Base-by-base conservation (phyloP, 257 asterid genomes). In the Solanum microdontum region DNA sequence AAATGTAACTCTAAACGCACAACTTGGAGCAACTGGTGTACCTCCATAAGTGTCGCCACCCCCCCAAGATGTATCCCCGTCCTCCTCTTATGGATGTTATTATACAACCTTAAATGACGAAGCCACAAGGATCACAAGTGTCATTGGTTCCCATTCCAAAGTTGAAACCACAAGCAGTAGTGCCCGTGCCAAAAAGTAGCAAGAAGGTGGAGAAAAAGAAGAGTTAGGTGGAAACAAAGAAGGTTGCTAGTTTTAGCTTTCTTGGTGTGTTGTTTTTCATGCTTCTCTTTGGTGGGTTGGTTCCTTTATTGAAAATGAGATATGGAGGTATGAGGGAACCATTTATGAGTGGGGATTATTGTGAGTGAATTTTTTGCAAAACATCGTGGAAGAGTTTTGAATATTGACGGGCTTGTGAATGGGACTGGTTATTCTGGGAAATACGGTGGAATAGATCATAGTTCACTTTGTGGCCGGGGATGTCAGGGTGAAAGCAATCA, bases 31-130 rank as follows among this genome's bases (percentile, higher is more conserved):
- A 14, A 15, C 7, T 5, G 60, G 60, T 14, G 60, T 48, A 48
- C 86, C 87, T 26, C 91, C 96, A 66, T 89, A 90, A 3, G 87
- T 91, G 90, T 91, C 91, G 2, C 94, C 97, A 0, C 4, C 94
- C 92, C 92, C 92, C 95, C 4, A 97, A 94, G 55, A 92, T 94
- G 92, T 96, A 95, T 85, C 87, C 95, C 3, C 95, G 87, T 88
- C 95, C 93, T n/a, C 93, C 92, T 88, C 98, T 48, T 98, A 0
- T 96, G 98, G 98, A 93, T 95, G 98, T 95, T 93, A 2, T 95
- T 82, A 86, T 92, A 45, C 98, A 95, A 4, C 96, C 98, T 55
- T 97, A 93, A 86, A 90, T 94, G 94, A 90, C 94, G 92, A 95
- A 94, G 87, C 91, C 98, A 19, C 98, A 93, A 84, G 96, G 98